phyloP scores from a whole-genome alignment of 225 moss, liverwort and hornwort genomes.

The Climacium dendroides region DNA sequence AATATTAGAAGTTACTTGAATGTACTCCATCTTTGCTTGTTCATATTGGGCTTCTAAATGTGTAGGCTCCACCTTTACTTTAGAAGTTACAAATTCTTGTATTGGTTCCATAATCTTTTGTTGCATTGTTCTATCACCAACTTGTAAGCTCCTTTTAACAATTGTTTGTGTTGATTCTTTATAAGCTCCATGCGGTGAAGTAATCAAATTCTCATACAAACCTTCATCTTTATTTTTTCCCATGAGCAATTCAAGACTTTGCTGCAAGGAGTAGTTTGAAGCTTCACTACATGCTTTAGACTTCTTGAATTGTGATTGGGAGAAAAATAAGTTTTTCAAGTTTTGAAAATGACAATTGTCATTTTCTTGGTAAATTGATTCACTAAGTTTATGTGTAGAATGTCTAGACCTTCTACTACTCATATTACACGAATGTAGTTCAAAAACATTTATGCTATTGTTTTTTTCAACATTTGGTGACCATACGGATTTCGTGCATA shows the following conservation, averaged over 20 bases:
- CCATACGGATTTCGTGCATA: no score
- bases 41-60: background rate
- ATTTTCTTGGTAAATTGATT: background rate
- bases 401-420: background rate
- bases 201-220: background rate
- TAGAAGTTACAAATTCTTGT: background rate
- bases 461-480: background rate
- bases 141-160: background rate
- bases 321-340: background rate
- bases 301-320: background rate
- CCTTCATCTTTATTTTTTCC: background rate
- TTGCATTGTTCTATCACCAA: background rate
- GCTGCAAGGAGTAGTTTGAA: background rate
- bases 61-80: background rate
- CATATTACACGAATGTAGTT: background rate
- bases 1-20: background rate
- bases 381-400: background rate
- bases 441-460: background rate
- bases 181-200: background rate
- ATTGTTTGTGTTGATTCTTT: background rate
- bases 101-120: background rate
- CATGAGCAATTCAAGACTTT: background rate
- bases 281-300: slow-evolving; percentile 10
- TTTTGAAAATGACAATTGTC: background rate
- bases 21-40: background rate